Evolutionary conservation across 108 stramenopile genomes (phyloP).

Genomic region (Fragilaria crotonensis): DNA sequence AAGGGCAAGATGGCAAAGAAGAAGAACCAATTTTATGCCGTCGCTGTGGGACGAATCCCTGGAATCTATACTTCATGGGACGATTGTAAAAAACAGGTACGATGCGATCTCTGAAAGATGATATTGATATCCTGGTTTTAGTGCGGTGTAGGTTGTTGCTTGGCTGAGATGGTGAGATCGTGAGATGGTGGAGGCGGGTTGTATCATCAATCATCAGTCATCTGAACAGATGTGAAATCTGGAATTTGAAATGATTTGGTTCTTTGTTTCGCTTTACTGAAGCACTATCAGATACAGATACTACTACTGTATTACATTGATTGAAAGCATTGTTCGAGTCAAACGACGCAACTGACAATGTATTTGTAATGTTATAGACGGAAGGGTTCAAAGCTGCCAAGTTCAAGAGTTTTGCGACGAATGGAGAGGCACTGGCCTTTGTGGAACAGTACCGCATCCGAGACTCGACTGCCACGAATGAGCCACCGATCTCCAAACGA

Average conservation of each 20-base stretch:
- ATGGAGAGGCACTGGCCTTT: constrained; percentile 49
- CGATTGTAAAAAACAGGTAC: constrained; percentile 63
- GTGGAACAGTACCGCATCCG: not conserved
- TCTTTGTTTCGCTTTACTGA: not conserved
- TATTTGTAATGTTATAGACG: constrained; percentile 13
- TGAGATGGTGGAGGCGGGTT: no score
- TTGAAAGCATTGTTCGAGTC: no score
- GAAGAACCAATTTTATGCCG: constrained; percentile 78
- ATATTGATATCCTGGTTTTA: no score
- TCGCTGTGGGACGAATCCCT: constrained; percentile 50
- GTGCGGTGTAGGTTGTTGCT: no score
- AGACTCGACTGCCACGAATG: not conserved
- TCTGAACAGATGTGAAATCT: not conserved
- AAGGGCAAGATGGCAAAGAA: no score
- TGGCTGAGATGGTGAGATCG: no score
- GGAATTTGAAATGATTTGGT: not conserved
- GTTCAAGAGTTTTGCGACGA: constrained; percentile 58
- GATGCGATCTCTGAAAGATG: no score
- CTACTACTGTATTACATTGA: no score
- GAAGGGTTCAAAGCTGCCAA: constrained; percentile 46
- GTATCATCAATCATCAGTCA: no score
- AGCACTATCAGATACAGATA: no score
- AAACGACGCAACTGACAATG: no score
- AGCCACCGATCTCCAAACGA: not conserved
- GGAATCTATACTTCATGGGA: constrained; percentile 69